These are phyloP conservation scores for Eutypa lata DNA, from an alignment of 2,329 filamentous ascomycete species.

Conservation along the genomic window DNA sequence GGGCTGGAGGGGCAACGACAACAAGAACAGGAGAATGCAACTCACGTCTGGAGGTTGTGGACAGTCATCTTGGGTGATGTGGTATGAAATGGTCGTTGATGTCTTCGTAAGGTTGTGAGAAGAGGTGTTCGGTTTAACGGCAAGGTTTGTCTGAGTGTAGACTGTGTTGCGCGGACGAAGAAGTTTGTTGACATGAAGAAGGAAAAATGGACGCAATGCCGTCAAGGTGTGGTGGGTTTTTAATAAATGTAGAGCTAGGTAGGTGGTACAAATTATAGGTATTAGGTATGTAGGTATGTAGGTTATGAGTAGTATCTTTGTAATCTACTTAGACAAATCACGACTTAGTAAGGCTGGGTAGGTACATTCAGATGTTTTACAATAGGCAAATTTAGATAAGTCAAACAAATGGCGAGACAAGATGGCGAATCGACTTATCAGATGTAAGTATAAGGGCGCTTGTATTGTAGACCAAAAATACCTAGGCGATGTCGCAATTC, in stretches of 20 bases:
- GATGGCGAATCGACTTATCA: background rate
- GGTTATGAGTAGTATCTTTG: no score
- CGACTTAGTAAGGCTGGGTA: no score
- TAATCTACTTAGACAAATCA: background rate
- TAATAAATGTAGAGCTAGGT: no score
- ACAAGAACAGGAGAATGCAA: conserved; percentile 3
- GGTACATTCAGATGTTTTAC: no score
- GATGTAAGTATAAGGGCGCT: background rate
- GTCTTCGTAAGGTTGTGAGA: conserved; percentile 2
- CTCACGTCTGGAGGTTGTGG: conserved; percentile 37
- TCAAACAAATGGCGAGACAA: no score
- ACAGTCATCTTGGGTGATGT: conserved; percentile 41
- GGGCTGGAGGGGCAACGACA: conserved; percentile 4
- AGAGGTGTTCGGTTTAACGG: conserved; percentile 11
- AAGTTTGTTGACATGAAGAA: conserved; percentile 18
- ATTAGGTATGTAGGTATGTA: no score
- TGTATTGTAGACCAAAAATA: background rate
- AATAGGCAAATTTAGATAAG: no score
- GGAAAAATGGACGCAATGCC: conserved; percentile 7
- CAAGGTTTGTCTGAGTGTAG: conserved; percentile 17
- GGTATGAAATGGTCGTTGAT: conserved; percentile 33
- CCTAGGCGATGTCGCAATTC: background rate
- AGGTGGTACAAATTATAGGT: no score
- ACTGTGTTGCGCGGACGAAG: conserved; percentile 17
- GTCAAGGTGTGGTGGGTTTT: conserved; percentile 8